A percentile compares a stretch with the other conserved stretches of the same genome.
phyloP scores from a whole-genome alignment of 805 yeast genomes.

The Wickerhamiella azyma region DNA sequence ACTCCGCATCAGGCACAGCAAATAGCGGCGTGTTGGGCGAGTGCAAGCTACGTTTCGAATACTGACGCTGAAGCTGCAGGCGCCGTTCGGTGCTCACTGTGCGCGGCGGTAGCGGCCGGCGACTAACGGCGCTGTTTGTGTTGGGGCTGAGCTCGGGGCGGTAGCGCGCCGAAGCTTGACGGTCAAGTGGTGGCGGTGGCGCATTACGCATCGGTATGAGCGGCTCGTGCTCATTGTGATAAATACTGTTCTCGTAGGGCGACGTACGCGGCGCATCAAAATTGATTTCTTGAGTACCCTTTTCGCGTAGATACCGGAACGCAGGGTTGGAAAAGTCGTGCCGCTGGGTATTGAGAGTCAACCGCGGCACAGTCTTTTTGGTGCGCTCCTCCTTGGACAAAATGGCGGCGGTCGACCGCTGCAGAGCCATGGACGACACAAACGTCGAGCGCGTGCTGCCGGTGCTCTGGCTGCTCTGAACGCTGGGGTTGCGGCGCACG shows the following conservation, averaged over 20 bases:
- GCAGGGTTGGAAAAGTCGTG: constrained; percentile 4
- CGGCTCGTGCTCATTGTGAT: constrained; percentile 13
- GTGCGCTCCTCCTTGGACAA: neutral
- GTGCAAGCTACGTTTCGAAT: neutral
- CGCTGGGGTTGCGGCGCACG: neutral
- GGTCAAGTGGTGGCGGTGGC: constrained; percentile 29
- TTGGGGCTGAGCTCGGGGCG: constrained; percentile 20
- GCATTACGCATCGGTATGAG: constrained; percentile 53
- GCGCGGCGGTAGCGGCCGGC: constrained; percentile 6
- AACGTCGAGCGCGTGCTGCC: neutral
- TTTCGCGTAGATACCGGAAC: neutral
- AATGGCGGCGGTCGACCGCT: constrained; percentile 5
- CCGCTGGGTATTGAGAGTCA: neutral
- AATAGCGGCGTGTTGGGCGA: neutral
- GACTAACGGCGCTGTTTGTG: constrained; percentile 1
- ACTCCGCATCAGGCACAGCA: constrained; percentile 1
- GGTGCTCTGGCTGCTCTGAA: neutral
- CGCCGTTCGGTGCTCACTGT: constrained; percentile 11
- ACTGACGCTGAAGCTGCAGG: constrained; percentile 5
- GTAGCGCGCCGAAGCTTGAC: constrained; percentile 18
- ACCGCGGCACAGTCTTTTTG: neutral
- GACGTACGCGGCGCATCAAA: constrained; percentile 68
- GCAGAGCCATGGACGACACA: constrained; percentile 1
- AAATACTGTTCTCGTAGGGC: constrained; percentile 36
- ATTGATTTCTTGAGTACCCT: constrained; percentile 42